Base-by-base conservation (phyloP, 805 yeast genomes). In the Lipomyces yamadae region DNA sequence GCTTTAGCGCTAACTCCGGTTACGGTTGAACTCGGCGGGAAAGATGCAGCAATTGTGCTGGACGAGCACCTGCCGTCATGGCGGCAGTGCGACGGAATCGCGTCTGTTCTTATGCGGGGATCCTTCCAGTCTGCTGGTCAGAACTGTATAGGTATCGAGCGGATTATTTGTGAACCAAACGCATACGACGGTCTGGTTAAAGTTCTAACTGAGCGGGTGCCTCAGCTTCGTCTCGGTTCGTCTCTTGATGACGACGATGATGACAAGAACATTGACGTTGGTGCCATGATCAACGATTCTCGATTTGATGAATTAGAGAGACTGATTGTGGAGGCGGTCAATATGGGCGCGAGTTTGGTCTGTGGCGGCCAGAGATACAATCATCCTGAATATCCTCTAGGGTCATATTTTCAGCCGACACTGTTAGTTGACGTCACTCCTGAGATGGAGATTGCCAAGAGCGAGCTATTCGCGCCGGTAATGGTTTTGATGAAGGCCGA, bases 51-150 rank as follows among this genome's bases (percentile, higher is more conserved):
- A 29, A 83, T 95, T 61, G 92, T 93, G 2, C 83, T 95, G 70
- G 98, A 94, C 74, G 95, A 91, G 72, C 64, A 62, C 42, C 68
- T 57, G n/a, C 8, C 53, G 15, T 54, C 64, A 2, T 68, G 71
- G 71, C 18, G 48, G 18, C 24, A 42, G 30, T 58, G 65, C 34
- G 88, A 84, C 52, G 81, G 85, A 69, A 64, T 72, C n/a, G 88
- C 97, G 0, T 91, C 97, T 15, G 87, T 92, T 33, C 84, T 95
- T 52, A 84, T 95, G 89, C 84, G 99, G 75, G 99, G 99, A 45
- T 89, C 97, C 0, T 95, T 94, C 81, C 99, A 95, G 79, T 90
- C 97, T 62, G 90, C 97, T 0, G 99, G 99, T 11, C 99, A 95
- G 79, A 95, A 95, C 76, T 95, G 99, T 80, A 95, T 95, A 74